A percentile compares a stretch with the other conserved stretches of the same genome.
Conservation (phyloP, 192 early-diverging fungal species). For the Coemansia furcata region DNA sequence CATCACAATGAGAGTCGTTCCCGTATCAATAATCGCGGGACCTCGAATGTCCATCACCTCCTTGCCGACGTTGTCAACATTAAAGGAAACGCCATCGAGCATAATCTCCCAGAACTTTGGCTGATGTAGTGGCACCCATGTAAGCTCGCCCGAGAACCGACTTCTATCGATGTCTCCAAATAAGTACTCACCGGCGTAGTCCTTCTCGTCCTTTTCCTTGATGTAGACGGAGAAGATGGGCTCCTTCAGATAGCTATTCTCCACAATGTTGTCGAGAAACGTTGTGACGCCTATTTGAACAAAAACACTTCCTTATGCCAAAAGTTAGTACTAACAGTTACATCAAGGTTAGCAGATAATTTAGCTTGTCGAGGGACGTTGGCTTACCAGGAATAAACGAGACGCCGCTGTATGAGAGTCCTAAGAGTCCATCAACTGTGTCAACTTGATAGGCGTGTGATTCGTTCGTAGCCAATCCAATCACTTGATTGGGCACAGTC, state of each 20-base stretch:
- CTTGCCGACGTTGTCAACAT: conserved; percentile 29
- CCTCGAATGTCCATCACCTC: conserved; percentile 44
- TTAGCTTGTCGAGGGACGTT: background rate
- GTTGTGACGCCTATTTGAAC: conserved; percentile 40
- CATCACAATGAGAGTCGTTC: conserved; percentile 63
- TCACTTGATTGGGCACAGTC: conserved; percentile 55
- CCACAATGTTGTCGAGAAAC: conserved; percentile 56
- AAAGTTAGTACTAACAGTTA: background rate
- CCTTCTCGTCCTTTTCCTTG: conserved; percentile 49
- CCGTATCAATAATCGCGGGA: conserved; percentile 61
- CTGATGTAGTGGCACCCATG: conserved; percentile 55
- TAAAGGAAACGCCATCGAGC: conserved; percentile 48
- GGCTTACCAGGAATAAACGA: conserved; percentile 52
- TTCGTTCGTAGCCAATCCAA: conserved; percentile 62
- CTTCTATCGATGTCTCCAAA: conserved; percentile 58
- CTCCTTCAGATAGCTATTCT: conserved; percentile 55
- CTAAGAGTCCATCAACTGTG: conserved; percentile 65
- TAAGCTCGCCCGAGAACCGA: conserved; percentile 54
- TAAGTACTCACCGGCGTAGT: conserved; percentile 58
- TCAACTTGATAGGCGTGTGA: conserved; percentile 58
- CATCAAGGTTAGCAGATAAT: background rate
- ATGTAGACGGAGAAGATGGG: conserved; percentile 74
- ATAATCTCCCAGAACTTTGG: conserved; percentile 58
- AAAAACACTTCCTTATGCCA: background rate
- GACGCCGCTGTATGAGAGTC: conserved; percentile 59